Conservation (phyloP, 495 filamentous ascomycete species). For the Massariosphaeria phaeospora region DNA sequence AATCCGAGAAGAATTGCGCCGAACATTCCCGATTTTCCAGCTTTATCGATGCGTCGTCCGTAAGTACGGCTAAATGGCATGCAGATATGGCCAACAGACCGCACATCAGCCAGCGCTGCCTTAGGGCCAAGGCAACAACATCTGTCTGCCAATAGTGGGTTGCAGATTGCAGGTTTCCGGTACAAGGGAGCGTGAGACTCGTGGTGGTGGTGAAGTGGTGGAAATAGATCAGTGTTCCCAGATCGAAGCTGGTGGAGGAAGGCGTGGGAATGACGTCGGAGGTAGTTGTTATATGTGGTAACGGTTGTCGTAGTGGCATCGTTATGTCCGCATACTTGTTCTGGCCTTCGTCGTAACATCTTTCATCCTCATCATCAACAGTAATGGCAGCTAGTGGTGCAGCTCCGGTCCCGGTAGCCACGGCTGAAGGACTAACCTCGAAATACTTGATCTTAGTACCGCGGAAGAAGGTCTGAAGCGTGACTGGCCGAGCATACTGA, state of each 20-base stretch:
- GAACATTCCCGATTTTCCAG: background rate
- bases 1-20: background rate
- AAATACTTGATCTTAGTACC: conserved; percentile 43
- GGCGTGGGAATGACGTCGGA: background rate
- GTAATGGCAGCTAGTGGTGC: background rate
- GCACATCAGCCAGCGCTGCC: background rate
- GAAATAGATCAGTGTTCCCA: conserved; percentile 40
- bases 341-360: background rate
- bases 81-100: background rate
- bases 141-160: conserved; percentile 33
- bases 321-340: background rate
- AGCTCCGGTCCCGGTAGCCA: background rate
- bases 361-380: background rate
- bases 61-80: background rate
- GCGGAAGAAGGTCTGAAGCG: conserved; percentile 41
- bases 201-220: conserved; percentile 41
- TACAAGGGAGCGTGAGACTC: conserved; percentile 38
- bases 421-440: conserved; percentile 28
- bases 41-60: background rate
- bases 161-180: background rate
- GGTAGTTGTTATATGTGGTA: background rate
- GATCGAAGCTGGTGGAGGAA: conserved; percentile 27
- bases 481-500: conserved; percentile 27
- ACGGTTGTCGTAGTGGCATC: background rate
- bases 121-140: background rate